Evolutionary conservation across 2,329 filamentous ascomycete genomes (phyloP), one percentile per base, ranked within the genome.

Genomic region (Calonectria pseudoturangicola): DNA sequence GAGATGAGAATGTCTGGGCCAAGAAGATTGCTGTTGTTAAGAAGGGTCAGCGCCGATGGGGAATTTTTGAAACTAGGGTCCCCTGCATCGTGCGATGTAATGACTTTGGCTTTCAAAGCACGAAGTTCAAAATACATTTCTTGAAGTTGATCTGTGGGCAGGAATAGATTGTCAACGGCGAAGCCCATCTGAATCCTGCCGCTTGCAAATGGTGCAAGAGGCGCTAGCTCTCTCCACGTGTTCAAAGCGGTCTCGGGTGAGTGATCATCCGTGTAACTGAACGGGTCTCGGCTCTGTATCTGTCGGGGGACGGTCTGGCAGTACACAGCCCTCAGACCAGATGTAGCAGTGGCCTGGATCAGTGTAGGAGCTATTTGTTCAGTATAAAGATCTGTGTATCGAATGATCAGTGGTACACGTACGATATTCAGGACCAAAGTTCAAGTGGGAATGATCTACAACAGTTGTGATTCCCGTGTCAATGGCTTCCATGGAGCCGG

Each of bases 181-280:
- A 58, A 58, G 10, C 54, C 54, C 54, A 58, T 58, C 5, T 58
- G 54, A 15, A 58, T 58, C n/a, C 54, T 58, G 54, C 33, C 13
- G 13, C n/a, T 4, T 41, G 54, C 21, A 13, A 58, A 25, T n/a
- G 54, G 33, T 8, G 9, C 33, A 41, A 41, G n/a, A 25, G 33
- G 16, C 1, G 54, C 54, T 16, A 58, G 54, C 18, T 3, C 33
- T 25, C 41, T 58, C 54, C 54, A 58, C 13, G 54, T 41, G 8
- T 15, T 15, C 21, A 58, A 27, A 1, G 54, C 54, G 8, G n/a
- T 21, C 21, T 58, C 27, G 10, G 54, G 54, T 8, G 21, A n/a
- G 21, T 58, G 33, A 21, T 58, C n/a, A 21, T 58, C 54, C 1
- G 10, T 12, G 8, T 7, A 16, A 10, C 9, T 0, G 21, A 58